A percentile compares a stretch with the other conserved stretches of the same genome.
phyloP scores from a whole-genome alignment of 768 basidiomycete genomes.

The Phanerochaete carnosa region DNA sequence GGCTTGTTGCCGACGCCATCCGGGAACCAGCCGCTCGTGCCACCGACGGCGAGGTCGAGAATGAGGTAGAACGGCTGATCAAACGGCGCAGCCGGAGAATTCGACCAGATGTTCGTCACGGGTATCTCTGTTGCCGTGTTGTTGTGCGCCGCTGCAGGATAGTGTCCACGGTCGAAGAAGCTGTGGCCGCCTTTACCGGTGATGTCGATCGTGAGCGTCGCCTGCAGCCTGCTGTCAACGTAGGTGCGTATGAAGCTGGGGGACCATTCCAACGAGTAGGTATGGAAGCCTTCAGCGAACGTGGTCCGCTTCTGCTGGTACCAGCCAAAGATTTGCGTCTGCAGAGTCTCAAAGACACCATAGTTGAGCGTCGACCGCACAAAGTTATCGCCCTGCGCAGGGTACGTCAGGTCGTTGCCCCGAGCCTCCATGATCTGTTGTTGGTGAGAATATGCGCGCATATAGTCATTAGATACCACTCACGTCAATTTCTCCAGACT shows the following conservation, averaged over 20 bases:
- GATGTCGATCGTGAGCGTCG: conserved; percentile 50
- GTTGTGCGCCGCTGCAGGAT: conserved; percentile 48
- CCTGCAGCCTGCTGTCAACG: conserved; percentile 48
- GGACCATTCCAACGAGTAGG: conserved; percentile 60
- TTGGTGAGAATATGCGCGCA: neutral
- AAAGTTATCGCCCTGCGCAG: conserved; percentile 42
- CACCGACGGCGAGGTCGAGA: conserved; percentile 76
- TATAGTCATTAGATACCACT: conserved; percentile 19
- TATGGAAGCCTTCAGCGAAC: conserved; percentile 48
- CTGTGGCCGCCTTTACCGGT: conserved; percentile 38
- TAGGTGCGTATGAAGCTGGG: conserved; percentile 51
- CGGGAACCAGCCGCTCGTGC: conserved; percentile 69
- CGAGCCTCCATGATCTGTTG: conserved; percentile 52
- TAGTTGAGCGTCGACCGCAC: conserved; percentile 64
- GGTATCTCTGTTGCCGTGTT: conserved; percentile 35
- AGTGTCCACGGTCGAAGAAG: conserved; percentile 51
- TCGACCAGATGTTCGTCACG: conserved; percentile 49
- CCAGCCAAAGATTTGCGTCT: conserved; percentile 43
- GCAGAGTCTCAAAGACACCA: conserved; percentile 47
- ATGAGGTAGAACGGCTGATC: conserved; percentile 62
- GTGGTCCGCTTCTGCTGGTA: conserved; percentile 40
- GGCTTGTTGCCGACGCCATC: conserved; percentile 56
- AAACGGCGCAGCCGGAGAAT: conserved; percentile 52
- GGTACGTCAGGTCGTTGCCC: conserved; percentile 42
- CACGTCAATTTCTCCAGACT: conserved; percentile 58